phyloP scores from a whole-genome alignment of 805 yeast genomes.

The Candida fluviatilis region DNA sequence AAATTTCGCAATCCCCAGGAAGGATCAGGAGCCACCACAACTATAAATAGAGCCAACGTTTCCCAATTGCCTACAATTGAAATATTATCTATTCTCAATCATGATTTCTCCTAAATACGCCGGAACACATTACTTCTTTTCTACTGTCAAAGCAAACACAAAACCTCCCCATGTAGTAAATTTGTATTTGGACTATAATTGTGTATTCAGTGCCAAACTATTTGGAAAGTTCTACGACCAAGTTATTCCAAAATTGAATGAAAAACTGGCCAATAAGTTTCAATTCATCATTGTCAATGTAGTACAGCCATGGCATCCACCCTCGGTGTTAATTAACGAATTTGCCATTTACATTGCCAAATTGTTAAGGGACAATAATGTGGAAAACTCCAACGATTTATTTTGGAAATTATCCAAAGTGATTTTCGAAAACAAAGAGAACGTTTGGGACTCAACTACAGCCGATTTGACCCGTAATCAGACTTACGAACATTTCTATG shows the following conservation, averaged over 20 bases:
- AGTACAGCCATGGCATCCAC: conserved; percentile 91
- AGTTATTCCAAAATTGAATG: conserved; percentile 50
- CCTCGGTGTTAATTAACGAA: conserved; percentile 64
- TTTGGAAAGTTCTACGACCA: conserved; percentile 51
- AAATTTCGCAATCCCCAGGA: too few relatives aligned
- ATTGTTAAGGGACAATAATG: conserved; percentile 42
- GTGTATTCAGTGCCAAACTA: conserved; percentile 68
- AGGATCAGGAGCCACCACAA: too few relatives aligned
- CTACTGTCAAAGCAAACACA: conserved; percentile 11
- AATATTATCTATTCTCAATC: neutral
- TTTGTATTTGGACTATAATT: conserved; percentile 68
- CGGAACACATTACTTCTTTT: conserved; percentile 30
- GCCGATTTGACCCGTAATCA: conserved; percentile 51
- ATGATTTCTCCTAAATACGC: conserved; percentile 43
- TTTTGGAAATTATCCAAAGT: conserved; percentile 50
- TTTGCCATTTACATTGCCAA: conserved; percentile 68
- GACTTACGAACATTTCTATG: conserved; percentile 49
- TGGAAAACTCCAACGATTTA: conserved; percentile 14
- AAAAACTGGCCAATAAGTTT: conserved; percentile 45
- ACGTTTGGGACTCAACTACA: conserved; percentile 61
- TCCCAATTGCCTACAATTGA: neutral
- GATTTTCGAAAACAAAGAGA: conserved; percentile 51
- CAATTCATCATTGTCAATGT: conserved; percentile 66
- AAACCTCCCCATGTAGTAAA: conserved; percentile 46
- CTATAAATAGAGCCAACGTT: too few relatives aligned